Evolutionary conservation across 2,329 filamentous ascomycete genomes (phyloP).

Genomic region (Hymenoscyphus linearis): DNA sequence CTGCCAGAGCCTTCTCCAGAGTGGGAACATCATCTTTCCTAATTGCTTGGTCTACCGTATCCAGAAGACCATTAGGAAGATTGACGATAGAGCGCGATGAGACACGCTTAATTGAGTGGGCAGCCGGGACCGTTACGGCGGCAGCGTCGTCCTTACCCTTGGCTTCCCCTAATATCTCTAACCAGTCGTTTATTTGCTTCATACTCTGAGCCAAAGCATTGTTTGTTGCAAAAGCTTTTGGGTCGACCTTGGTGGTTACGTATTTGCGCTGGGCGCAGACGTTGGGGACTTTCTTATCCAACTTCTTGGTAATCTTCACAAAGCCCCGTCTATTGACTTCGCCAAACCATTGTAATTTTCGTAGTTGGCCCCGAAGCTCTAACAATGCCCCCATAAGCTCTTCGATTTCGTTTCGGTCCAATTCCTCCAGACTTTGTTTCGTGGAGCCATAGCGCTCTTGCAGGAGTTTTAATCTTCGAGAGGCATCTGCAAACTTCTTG

Average conservation of each 20-base stretch:
- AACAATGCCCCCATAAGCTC: conserved; percentile 87
- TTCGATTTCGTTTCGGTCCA: conserved; percentile 85
- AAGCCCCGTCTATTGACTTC: conserved; percentile 95
- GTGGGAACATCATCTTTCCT: conserved; percentile 58
- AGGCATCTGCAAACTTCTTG: conserved; percentile 83
- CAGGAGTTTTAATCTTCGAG: conserved; percentile 77
- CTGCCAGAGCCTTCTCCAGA: conserved; percentile 52
- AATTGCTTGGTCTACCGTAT: conserved; percentile 67
- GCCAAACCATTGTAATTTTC: conserved; percentile 95
- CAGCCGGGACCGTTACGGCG: conserved; percentile 55
- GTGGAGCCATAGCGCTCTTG: conserved; percentile 81
- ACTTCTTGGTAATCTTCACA: conserved; percentile 97
- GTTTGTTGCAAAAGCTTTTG: conserved; percentile 80
- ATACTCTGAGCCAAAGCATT: conserved; percentile 50
- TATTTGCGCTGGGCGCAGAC: conserved; percentile 78
- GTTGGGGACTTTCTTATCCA: conserved; percentile 86
- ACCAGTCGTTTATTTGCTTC: conserved; percentile 81
- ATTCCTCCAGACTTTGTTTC: conserved; percentile 60
- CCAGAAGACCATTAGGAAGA: conserved; percentile 62
- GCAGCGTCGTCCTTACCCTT: conserved; percentile 70
- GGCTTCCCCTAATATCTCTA: conserved; percentile 73
- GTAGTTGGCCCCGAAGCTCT: conserved; percentile 78
- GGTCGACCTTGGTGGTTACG: conserved; percentile 84
- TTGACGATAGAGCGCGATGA: conserved; percentile 71
- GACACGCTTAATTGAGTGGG: conserved; percentile 67